phyloP scores from a whole-genome alignment of 805 yeast species.

The Cyberlindnera samutprakarnensis region DNA sequence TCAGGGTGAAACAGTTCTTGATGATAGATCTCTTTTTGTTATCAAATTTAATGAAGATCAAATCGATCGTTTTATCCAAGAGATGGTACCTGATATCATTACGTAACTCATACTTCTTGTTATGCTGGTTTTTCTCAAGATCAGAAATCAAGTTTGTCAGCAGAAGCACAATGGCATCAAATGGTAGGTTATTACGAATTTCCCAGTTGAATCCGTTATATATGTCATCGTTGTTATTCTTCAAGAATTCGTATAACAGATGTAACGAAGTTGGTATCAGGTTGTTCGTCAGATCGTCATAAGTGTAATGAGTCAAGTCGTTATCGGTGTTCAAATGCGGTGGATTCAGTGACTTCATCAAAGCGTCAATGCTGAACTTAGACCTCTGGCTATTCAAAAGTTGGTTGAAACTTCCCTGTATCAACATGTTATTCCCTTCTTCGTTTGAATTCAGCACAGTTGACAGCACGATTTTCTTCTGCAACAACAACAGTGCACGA shows the following conservation, averaged over 20 bases:
- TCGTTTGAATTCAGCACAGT: constrained; percentile 21
- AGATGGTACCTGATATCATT: constrained; percentile 26
- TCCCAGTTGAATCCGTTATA: constrained; percentile 56
- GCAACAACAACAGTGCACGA: constrained; percentile 38
- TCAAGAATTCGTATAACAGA: constrained; percentile 46
- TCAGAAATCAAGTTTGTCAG: constrained; percentile 47
- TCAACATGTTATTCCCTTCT: constrained; percentile 18
- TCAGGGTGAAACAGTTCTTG: constrained; percentile 25
- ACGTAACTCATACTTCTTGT: constrained; percentile 23
- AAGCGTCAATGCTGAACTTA: constrained; percentile 18
- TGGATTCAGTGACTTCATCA: constrained; percentile 10
- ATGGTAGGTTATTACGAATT: constrained; percentile 50
- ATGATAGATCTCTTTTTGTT: constrained; percentile 26
- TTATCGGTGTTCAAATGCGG: constrained; percentile 8
- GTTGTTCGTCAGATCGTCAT: constrained; percentile 44
- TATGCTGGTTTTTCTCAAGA: constrained; percentile 28
- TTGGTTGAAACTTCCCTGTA: constrained; percentile 22
- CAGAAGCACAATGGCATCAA: constrained; percentile 48
- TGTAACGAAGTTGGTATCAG: constrained; percentile 50
- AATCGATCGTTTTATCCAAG: constrained; percentile 24
- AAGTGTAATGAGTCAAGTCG: constrained; percentile 29
- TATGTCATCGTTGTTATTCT: constrained; percentile 37
- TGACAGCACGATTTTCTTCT: constrained; percentile 28
- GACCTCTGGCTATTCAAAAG: constrained; percentile 22
- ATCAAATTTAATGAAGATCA: constrained; percentile 26